Percentiles rank a stretch among this genome's conserved stretches.
Evolutionary conservation across 2,329 filamentous ascomycete genomes (phyloP).

Genomic region (Trichoderma polysporum): DNA sequence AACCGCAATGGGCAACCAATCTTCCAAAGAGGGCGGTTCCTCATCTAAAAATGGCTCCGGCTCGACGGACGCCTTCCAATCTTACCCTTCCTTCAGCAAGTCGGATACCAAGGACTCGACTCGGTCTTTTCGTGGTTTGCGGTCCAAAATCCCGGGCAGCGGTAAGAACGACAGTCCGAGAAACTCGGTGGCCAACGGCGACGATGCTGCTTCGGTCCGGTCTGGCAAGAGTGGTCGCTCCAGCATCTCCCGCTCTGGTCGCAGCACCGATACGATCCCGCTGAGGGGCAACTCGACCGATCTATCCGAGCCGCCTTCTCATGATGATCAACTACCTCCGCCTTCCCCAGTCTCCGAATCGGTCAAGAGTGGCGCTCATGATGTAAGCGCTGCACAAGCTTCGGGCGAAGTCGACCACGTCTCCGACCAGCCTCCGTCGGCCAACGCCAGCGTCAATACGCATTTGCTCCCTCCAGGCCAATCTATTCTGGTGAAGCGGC

Average conservation of each 20-base stretch:
- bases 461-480: conserved; percentile 72
- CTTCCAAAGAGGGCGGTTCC: conserved; percentile 59
- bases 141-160: conserved; percentile 82
- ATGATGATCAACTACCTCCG: conserved; percentile 58
- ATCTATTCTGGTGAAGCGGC: conserved; percentile 84
- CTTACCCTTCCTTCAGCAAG: conserved; percentile 87
- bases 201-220: conserved; percentile 74
- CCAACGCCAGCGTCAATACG: conserved; percentile 56
- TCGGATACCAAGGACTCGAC: conserved; percentile 92
- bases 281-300: conserved; percentile 44
- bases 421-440: conserved; percentile 82
- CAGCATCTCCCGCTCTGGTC: conserved; percentile 45
- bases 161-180: conserved; percentile 77
- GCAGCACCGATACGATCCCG: conserved; percentile 44
- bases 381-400: conserved; percentile 77
- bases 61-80: conserved; percentile 54
- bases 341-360: conserved; percentile 85
- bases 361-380: conserved; percentile 69
- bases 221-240: conserved; percentile 64
- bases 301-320: conserved; percentile 45
- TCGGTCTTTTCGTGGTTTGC: conserved; percentile 79
- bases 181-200: conserved; percentile 67
- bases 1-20: conserved; percentile 70
- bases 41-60: conserved; percentile 48
- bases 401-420: conserved; percentile 92